phyloP scores from a whole-genome alignment of 257 asterid species.

The Solanum clarkiae region DNA sequence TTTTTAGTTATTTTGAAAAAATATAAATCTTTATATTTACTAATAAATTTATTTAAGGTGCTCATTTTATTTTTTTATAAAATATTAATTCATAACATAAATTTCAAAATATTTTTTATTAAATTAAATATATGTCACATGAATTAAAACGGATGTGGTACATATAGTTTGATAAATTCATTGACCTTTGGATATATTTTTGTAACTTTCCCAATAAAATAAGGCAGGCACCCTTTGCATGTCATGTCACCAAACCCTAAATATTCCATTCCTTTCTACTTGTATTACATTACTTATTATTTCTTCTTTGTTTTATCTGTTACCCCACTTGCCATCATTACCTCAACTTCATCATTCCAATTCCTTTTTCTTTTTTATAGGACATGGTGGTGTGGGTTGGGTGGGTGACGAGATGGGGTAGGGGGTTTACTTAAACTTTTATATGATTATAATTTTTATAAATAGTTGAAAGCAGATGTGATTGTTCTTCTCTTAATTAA shows the following conservation, averaged over 20 bases:
- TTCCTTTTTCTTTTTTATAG: not conserved
- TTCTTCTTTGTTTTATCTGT: not conserved
- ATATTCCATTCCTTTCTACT: slow-evolving; percentile 2
- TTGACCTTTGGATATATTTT: not conserved
- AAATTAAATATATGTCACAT: not conserved
- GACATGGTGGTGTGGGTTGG: not conserved
- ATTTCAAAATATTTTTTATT: too few species aligned
- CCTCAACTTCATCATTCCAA: slow-evolving; percentile 11
- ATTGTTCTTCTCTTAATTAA: too few species aligned
- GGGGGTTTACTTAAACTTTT: not conserved
- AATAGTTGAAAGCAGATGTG: not conserved
- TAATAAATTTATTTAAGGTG: too few species aligned
- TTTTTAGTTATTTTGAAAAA: too few species aligned
- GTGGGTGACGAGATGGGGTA: not conserved
- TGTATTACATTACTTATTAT: not conserved
- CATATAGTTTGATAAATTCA: not conserved
- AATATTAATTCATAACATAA: too few species aligned
- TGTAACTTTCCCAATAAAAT: not conserved
- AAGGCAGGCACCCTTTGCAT: slow-evolving; percentile 3
- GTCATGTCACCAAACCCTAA: slow-evolving; percentile 10
- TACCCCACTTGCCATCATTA: slow-evolving; percentile 12
- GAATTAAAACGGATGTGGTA: not conserved
- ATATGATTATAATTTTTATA: not conserved
- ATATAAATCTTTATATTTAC: too few species aligned
- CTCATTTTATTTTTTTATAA: too few species aligned